Percentiles rank a stretch among this genome's conserved stretches.
These are phyloP conservation scores for Hyaloraphidium curvatum DNA, from an alignment of 192 early-diverging fungal species.

Conservation along the genomic window DNA sequence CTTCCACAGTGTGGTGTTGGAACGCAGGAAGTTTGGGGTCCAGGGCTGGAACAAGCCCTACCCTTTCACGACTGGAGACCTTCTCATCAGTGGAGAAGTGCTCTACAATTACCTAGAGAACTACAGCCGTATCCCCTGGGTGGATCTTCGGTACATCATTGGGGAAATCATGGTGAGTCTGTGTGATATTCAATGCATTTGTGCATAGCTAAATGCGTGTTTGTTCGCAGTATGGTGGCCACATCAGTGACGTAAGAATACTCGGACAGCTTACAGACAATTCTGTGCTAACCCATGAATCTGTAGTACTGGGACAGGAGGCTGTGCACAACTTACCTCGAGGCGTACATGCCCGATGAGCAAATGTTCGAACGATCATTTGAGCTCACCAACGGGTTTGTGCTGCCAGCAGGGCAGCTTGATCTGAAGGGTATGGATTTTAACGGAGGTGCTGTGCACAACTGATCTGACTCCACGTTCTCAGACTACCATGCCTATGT, in stretches of 20 bases:
- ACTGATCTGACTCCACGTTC: too few species aligned
- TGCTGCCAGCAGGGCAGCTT: constrained; percentile 17
- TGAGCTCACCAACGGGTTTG: constrained; percentile 40
- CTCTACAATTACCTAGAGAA: constrained; percentile 28
- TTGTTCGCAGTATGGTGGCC: constrained; percentile 45
- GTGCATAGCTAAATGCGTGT: too few species aligned
- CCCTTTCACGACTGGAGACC: constrained; percentile 42
- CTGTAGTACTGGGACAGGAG: constrained; percentile 2
- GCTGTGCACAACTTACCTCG: constrained; percentile 38
- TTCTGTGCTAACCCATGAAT: too few species aligned
- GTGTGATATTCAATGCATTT: too few species aligned
- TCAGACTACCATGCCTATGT: constrained; percentile 45
- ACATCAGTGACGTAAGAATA: constrained; percentile 50
- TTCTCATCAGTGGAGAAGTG: constrained; percentile 39
- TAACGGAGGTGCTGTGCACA: too few species aligned
- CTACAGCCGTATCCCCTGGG: constrained; percentile 43
- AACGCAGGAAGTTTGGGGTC: constrained; percentile 41
- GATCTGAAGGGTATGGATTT: constrained; percentile 46
- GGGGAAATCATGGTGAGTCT: constrained; percentile 51
- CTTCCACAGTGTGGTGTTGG: constrained; percentile 44
- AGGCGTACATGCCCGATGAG: constrained; percentile 28
- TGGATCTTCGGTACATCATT: constrained; percentile 42
- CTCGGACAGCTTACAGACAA: constrained; percentile 28
- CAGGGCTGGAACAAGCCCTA: constrained; percentile 45
- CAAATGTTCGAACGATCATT: constrained; percentile 45